Base-by-base conservation (phyloP, 371 early-diverging fungal species). In the Paraphysoderma sedebokerense region DNA sequence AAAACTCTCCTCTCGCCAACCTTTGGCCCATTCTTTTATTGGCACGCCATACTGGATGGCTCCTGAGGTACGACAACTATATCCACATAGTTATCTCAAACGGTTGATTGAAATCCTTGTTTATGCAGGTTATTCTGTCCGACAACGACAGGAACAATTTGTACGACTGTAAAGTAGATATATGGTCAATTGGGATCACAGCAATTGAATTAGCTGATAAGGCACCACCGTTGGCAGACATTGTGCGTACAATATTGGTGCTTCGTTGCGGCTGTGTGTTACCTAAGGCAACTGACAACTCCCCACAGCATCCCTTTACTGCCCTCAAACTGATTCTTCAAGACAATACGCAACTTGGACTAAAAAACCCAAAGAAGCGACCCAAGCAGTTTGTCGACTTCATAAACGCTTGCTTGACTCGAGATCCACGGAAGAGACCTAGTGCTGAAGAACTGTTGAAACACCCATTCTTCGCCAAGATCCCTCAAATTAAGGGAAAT, bases 1-100 rank as follows among this genome's bases (percentile, higher is more conserved):
- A 8, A 42, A 47, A n/a, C 17, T 53, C 17, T 15, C 24, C 9
- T 24, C 27, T 19, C 27, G 19, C 29, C 24, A 33, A n/a, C 24
- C 6, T 15, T 42, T 41, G 19, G 53, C 53, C 11, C 19, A 46
- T n/a, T 70, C 74, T 20, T 74, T 74, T 41, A 72, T 74, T 47
- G 74, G 74, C 24, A 74, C 74, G 0, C 74, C 74, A 17, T 67
- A 70, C 46, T 70, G 72, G 72, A 72, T 72, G 72, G 74, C 74
- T 0, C 74, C 42, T 20, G 42, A 42, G 42, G 41, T 41, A 15
- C 26, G 8, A 15, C 30, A 17, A 41, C 30, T 19, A 19, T n/a
- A n/a, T 19, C 36, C 38, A 13, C 2, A 11, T n/a, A 23, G 9
- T 9, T 13, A 22, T 11, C 22, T 17, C 11, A 11, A 22, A 39